Conservation (phyloP, 164 flowering plant species). For the Cinnamomum chago region DNA sequence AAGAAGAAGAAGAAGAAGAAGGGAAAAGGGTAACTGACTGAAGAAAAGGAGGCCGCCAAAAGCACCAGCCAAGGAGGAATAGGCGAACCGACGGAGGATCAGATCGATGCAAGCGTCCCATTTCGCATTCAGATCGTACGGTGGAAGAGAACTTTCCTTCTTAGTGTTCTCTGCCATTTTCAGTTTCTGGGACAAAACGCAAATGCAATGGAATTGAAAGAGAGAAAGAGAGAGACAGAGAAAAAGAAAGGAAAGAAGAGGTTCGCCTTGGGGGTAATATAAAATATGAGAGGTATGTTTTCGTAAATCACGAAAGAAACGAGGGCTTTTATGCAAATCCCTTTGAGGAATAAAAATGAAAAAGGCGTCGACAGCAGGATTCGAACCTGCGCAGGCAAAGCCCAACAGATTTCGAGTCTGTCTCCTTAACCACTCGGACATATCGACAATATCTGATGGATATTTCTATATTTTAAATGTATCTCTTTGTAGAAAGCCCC, state of each 20-base stretch:
- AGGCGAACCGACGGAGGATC: conserved; percentile 65
- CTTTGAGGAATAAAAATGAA: too few species aligned
- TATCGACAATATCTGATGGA: conserved; percentile 30
- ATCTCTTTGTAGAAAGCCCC: too few species aligned
- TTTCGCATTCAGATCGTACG: conserved; percentile 49
- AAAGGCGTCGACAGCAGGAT: conserved; percentile 89
- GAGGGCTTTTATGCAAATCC: too few species aligned
- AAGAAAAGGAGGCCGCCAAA: conserved; percentile 75
- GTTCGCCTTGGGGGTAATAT: too few species aligned
- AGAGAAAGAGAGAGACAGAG: too few species aligned
- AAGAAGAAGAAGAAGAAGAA: not conserved
- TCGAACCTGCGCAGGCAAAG: conserved; percentile 99
- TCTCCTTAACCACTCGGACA: conserved; percentile 99
- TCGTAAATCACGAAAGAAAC: too few species aligned
- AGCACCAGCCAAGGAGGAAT: conserved; percentile 75
- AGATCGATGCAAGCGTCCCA: conserved; percentile 95
- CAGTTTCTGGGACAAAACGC: too few species aligned
- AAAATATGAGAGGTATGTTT: too few species aligned
- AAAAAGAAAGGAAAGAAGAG: too few species aligned
- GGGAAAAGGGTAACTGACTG: conserved; percentile 44
- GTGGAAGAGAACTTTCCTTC: conserved; percentile 26
- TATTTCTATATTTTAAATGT: too few species aligned
- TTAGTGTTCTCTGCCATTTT: conserved; percentile 36
- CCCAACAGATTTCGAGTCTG: conserved; percentile 99
- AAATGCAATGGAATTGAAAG: too few species aligned